Evolutionary conservation across 805 yeast genomes (phyloP).

Genomic region (Metschnikowia gelsemii): DNA sequence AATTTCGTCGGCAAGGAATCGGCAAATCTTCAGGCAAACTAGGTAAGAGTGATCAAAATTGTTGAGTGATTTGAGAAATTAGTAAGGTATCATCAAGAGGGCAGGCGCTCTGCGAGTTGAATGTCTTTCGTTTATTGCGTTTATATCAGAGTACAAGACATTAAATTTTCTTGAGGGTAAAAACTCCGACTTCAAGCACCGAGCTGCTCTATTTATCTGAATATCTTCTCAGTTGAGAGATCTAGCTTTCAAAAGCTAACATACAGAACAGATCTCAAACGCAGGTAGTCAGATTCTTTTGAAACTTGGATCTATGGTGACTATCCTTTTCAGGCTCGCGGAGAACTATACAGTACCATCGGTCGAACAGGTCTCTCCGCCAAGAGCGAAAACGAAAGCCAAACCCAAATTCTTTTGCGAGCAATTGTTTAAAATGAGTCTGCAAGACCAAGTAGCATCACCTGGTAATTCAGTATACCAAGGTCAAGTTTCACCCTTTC

Average conservation of each 20-base stretch:
- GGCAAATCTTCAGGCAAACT: conserved; percentile 13
- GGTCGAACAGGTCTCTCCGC: not conserved
- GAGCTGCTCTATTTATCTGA: too few species aligned
- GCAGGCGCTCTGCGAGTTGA: too few species aligned
- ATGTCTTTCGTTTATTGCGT: too few species aligned
- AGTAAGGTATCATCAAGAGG: not conserved
- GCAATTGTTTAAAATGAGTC: conserved; percentile 4
- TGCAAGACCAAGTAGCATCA: conserved; percentile 1
- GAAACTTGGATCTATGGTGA: not conserved
- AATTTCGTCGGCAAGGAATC: conserved; percentile 51
- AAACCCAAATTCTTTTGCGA: too few species aligned
- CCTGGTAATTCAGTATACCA: not conserved
- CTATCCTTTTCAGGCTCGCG: conserved; percentile 2
- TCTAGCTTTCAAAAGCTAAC: too few species aligned
- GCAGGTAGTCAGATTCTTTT: not conserved
- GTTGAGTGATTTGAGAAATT: not conserved
- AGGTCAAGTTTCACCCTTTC: not conserved
- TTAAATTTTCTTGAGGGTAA: too few species aligned
- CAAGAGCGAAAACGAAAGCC: too few species aligned
- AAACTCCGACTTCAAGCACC: too few species aligned
- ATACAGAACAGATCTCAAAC: too few species aligned
- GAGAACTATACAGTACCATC: conserved; percentile 7
- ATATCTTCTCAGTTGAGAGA: too few species aligned
- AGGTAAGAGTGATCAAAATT: not conserved
- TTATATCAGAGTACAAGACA: too few species aligned